Base-by-base conservation (phyloP, 1,284 basidiomycete genomes). In the Wallemia ichthyophaga region DNA sequence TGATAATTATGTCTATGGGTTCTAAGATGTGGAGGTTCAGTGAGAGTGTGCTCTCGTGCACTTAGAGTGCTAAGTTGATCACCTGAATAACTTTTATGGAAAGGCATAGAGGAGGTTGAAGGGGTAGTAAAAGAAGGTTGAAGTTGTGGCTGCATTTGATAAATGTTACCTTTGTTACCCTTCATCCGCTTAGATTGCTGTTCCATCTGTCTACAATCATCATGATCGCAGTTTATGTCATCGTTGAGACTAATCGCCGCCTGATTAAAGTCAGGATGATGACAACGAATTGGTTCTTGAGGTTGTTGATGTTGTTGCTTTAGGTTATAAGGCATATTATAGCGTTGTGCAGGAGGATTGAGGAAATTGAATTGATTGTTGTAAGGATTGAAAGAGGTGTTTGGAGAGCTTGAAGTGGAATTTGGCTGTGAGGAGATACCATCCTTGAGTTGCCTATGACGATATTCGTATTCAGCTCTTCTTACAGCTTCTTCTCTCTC, bases 401-500 rank as follows among this genome's bases (percentile, higher is more conserved):
- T 48, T 3, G 37, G 37, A 3, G 37, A 48, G 37, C 37, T 48
- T 5, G 37, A 48, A 48, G 37, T 48, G 11, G 37, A 48, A 48
- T 5, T 48, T 17, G 37, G 37, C n/a, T 48, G 37, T 11, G 37
- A 21, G 37, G 37, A 48, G n/a, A 48, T 48, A 19, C 37, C 37
- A 21, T 48, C 37, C 37, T 48, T 62, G 60, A 72, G 71, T 62
- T 73, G 71, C 25, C 71, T 66, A 64, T 83, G 84, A 11, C 79
- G 76, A 17, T 82, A 76, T 66, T 88, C 85, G 69, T 83, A 91
- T 66, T 87, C 83, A 5, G 84, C 85, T 33, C 86, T 75, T 25
- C 87, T 76, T 55, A 81, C 69, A 1, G 85, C 83, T 68, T 91
- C 86, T 63, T 81, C 76, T 33, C 80, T 79, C 69, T 91, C 87